Conservation (phyloP, 1,284 basidiomycete species). For the Ganoderma leucocontextum region DNA sequence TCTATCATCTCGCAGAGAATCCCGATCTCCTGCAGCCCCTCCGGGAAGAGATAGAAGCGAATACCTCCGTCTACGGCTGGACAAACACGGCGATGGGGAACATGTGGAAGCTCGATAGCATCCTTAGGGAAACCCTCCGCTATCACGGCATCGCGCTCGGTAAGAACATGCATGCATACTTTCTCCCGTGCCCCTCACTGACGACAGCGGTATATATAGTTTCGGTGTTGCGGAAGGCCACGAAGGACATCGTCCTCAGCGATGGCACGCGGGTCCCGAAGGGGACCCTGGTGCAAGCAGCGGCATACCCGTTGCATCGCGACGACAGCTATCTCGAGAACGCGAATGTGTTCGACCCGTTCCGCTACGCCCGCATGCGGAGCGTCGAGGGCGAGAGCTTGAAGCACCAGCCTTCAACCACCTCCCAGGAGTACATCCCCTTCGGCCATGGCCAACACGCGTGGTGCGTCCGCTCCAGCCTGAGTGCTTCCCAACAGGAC, state of each 20-base stretch:
- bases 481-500: too few species aligned
- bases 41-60: conserved; percentile 53
- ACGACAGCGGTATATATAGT: conserved; percentile 33
- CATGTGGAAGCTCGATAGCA: conserved; percentile 60
- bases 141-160: conserved; percentile 41
- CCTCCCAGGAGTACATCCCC: conserved; percentile 34
- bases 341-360: conserved; percentile 16
- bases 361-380: conserved; percentile 25
- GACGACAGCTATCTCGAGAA: conserved; percentile 24
- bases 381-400: conserved; percentile 23
- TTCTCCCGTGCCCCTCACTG: not conserved
- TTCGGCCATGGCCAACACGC: conserved; percentile 36
- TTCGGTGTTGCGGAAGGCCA: conserved; percentile 44
- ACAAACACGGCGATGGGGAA: conserved; percentile 51
- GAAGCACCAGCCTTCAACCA: conserved; percentile 37
- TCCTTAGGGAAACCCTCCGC: conserved; percentile 56
- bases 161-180: conserved; percentile 12
- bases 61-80: conserved; percentile 52
- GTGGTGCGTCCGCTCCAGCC: not conserved
- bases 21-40: conserved; percentile 51
- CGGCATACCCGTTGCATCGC: conserved; percentile 17
- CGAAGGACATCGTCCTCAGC: conserved; percentile 49
- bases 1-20: conserved; percentile 51
- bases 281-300: conserved; percentile 33
- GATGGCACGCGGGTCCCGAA: conserved; percentile 51